A percentile compares a stretch with the other conserved stretches of the same genome.
Conservation (phyloP, 352 stramenopile species). For the Phytophthora idaei region DNA sequence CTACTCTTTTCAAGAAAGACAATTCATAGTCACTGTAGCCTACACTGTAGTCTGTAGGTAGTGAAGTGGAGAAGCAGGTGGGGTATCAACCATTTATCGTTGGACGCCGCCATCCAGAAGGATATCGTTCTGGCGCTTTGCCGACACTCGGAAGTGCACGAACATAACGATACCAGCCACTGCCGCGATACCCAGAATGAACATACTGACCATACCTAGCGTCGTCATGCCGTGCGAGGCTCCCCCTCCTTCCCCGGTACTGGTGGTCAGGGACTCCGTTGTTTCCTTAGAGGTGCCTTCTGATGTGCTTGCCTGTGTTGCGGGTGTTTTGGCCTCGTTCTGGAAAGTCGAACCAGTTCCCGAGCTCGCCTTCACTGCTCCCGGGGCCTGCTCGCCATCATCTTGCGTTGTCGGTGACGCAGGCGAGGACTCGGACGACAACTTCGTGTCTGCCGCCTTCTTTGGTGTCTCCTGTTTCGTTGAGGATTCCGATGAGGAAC, state of each 20-base stretch:
- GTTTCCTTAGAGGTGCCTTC: slow-evolving; percentile 9
- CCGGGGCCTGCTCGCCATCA: slow-evolving; percentile 12
- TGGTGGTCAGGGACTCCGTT: slow-evolving; percentile 21
- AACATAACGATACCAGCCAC: slow-evolving; percentile 57
- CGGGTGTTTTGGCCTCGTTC: slow-evolving; percentile 24
- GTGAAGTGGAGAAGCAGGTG: background rate
- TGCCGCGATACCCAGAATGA: slow-evolving; percentile 54
- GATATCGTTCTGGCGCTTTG: slow-evolving; percentile 63
- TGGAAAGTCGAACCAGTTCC: slow-evolving; percentile 34
- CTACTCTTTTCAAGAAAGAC: background rate
- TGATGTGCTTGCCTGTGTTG: slow-evolving; percentile 2
- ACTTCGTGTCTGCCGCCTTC: slow-evolving; percentile 2
- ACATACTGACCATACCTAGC: slow-evolving; percentile 51
- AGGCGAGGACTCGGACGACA: background rate
- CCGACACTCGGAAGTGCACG: slow-evolving; percentile 65
- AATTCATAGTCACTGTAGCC: slow-evolving; percentile 10
- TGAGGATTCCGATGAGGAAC: background rate
- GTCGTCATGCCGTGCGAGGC: slow-evolving; percentile 40
- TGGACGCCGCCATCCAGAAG: slow-evolving; percentile 53
- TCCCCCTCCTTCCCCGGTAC: slow-evolving; percentile 10
- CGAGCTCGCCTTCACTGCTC: slow-evolving; percentile 42
- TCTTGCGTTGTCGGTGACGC: slow-evolving; percentile 17
- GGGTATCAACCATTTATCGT: background rate
- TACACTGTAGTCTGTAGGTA: background rate
- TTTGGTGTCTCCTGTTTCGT: slow-evolving; percentile 6